Percentiles rank a stretch among this genome's conserved stretches.
Conservation (phyloP, 306 rosid species). For the Prunus padus region DNA sequence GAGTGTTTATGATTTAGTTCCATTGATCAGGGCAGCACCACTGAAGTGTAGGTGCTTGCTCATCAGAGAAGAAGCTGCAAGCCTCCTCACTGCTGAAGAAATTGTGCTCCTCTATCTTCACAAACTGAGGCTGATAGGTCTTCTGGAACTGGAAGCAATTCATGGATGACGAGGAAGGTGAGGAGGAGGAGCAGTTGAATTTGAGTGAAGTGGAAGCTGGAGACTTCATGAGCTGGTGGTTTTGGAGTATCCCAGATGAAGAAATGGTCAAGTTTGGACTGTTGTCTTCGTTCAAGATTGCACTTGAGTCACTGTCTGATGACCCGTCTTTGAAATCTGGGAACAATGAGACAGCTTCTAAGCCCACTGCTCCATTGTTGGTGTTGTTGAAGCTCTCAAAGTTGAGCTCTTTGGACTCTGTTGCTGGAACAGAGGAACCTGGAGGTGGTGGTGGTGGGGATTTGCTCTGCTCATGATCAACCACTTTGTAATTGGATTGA, state of each 20-base stretch:
- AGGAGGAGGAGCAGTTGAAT: conserved; percentile 40
- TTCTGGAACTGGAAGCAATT: conserved; percentile 67
- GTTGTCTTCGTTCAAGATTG: conserved; percentile 72
- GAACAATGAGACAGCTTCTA: conserved; percentile 37
- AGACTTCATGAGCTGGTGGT: conserved; percentile 40
- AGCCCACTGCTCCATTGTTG: conserved; percentile 21
- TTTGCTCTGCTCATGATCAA: conserved; percentile 17
- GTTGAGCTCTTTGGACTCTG: conserved; percentile 44
- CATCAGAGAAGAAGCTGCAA: conserved; percentile 84
- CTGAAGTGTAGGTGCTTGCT: conserved; percentile 81
- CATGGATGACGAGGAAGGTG: conserved; percentile 35
- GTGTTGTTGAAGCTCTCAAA: conserved; percentile 37
- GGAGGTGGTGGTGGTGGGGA: conserved; percentile 28
- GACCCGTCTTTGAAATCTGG: conserved; percentile 76
- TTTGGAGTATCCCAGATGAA: conserved; percentile 49
- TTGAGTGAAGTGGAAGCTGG: conserved; percentile 38
- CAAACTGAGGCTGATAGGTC: conserved; percentile 53
- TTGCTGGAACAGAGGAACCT: conserved; percentile 32
- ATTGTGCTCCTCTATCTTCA: conserved; percentile 90
- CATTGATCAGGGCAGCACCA: conserved; percentile 81
- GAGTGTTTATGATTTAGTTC: conserved; percentile 27
- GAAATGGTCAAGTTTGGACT: conserved; percentile 58
- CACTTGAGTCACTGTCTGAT: conserved; percentile 91
- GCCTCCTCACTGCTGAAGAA: conserved; percentile 81
- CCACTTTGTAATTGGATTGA: conserved; percentile 26